These are phyloP conservation scores for Cyamopsis tetragonoloba DNA, from an alignment of 306 rosid genomes.

Conservation along the genomic window DNA sequence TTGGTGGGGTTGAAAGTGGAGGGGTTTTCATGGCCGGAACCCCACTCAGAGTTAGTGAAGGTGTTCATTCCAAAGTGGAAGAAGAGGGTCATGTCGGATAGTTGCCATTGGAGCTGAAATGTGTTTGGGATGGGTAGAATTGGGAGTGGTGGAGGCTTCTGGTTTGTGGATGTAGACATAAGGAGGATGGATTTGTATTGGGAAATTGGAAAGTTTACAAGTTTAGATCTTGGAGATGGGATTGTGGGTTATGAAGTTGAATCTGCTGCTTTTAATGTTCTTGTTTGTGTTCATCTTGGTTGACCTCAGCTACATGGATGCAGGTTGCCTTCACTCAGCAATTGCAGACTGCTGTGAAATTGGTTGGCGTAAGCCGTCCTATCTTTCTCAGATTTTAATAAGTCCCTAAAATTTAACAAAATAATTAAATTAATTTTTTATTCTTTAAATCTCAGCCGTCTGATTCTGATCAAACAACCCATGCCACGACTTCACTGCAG, in stretches of 20 bases:
- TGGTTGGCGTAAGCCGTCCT: too few relatives aligned
- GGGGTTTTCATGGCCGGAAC: conserved; percentile 56
- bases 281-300: background rate
- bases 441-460: too few relatives aligned
- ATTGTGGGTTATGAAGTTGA: background rate
- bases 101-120: conserved; percentile 88
- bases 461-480: too few relatives aligned
- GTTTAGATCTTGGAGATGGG: conserved; percentile 6
- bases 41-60: conserved; percentile 84
- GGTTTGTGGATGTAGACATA: conserved; percentile 1
- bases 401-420: too few relatives aligned
- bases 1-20: conserved; percentile 57
- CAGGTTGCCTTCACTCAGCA: too few relatives aligned
- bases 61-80: conserved; percentile 93
- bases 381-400: too few relatives aligned
- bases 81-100: conserved; percentile 63
- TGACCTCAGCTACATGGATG: too few relatives aligned
- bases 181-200: conserved; percentile 17
- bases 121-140: conserved; percentile 70
- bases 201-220: conserved; percentile 19
- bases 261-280: background rate
- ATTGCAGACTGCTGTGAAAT: too few relatives aligned
- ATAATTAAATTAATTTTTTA: too few relatives aligned
- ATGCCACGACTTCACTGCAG: too few relatives aligned
- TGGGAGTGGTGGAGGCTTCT: conserved; percentile 73